Evolutionary conservation across 768 basidiomycete genomes (phyloP), one percentile per base, ranked within the genome.

Genomic region (Mycena vitilis): DNA sequence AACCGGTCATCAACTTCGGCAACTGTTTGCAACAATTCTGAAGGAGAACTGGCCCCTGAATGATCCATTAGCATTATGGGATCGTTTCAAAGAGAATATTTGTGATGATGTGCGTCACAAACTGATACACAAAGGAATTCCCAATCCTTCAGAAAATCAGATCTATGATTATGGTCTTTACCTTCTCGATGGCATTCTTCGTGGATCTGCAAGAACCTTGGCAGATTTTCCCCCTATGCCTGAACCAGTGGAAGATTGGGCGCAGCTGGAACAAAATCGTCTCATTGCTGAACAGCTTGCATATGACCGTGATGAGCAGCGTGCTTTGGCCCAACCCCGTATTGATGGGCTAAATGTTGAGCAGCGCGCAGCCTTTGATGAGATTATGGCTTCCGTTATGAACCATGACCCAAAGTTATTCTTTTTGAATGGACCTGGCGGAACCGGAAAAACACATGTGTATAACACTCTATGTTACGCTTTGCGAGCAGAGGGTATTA

Each of bases 1-100:
- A 30, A 81, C 78, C 25, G 85, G 84, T 0, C 13, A 16, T 18
- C 73, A 74, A 9, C 73, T 86, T 0, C 72, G 79, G 0, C 58
- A 71, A 5, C 76, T 87, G 0, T 87, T 87, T 76, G 77, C 74
- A 0, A 80, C 76, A 16, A 80, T 87, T n/a, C 73, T 87, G 0
- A 65, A 5, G 53, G 71, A 18, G 82, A 79, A 65, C 65, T 40
- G 22, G 20, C 60, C 60, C 5, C n/a, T 40, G 13, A 45, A 61
- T 20, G 13, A n/a, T 51, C n/a, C n/a, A n/a, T 48, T 61, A 23
- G 37, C 5, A 10, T 20, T 61, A 7, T 61, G 60, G 60, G 20
- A 38, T 23, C 20, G 23, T 2, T 61, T 61, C 9, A 2, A 71
- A 22, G 18, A 71, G 1, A 23, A 74, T 30, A 78, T 86, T 5